phyloP scores from a whole-genome alignment of 805 yeast genomes.

The Saccharomyces kudriavzevii region DNA sequence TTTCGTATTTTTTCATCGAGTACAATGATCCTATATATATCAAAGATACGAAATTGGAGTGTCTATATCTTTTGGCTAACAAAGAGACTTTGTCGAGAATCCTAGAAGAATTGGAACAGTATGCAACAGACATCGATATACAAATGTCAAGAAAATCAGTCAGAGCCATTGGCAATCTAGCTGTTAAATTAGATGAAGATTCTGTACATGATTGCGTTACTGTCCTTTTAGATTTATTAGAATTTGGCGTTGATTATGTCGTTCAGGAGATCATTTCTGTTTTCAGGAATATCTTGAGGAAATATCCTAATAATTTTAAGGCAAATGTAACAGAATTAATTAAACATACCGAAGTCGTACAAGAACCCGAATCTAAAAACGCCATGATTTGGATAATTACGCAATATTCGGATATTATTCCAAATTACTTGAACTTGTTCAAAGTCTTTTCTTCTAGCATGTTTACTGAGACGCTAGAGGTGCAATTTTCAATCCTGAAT shows the following conservation, averaged over 20 bases:
- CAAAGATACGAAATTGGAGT: constrained; percentile 83
- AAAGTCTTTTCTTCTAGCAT: constrained; percentile 35
- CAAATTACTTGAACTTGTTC: constrained; percentile 21
- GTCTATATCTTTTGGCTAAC: constrained; percentile 70
- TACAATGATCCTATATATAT: constrained; percentile 82
- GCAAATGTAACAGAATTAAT: constrained; percentile 37
- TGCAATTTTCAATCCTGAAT: constrained; percentile 65
- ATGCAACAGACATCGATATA: constrained; percentile 79
- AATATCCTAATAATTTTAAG: constrained; percentile 56
- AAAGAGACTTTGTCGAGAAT: constrained; percentile 53
- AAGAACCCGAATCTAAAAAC: constrained; percentile 71
- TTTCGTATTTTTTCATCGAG: constrained; percentile 73
- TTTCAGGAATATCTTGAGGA: constrained; percentile 64
- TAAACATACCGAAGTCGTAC: constrained; percentile 41
- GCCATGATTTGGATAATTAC: constrained; percentile 83
- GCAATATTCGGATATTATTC: constrained; percentile 47
- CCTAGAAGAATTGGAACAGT: constrained; percentile 69
- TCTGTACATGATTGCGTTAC: constrained; percentile 60
- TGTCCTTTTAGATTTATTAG: constrained; percentile 48
- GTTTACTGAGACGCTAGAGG: constrained; percentile 59
- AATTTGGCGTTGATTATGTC: constrained; percentile 61
- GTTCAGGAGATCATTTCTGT: constrained; percentile 77
- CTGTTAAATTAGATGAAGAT: constrained; percentile 54
- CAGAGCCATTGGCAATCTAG: constrained; percentile 82
- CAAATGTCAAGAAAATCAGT: constrained; percentile 84